A percentile compares a stretch with the other conserved stretches of the same genome.
These are phyloP conservation scores for Achlya hypogyna DNA, from an alignment of 352 stramenopile species.

Conservation along the genomic window DNA sequence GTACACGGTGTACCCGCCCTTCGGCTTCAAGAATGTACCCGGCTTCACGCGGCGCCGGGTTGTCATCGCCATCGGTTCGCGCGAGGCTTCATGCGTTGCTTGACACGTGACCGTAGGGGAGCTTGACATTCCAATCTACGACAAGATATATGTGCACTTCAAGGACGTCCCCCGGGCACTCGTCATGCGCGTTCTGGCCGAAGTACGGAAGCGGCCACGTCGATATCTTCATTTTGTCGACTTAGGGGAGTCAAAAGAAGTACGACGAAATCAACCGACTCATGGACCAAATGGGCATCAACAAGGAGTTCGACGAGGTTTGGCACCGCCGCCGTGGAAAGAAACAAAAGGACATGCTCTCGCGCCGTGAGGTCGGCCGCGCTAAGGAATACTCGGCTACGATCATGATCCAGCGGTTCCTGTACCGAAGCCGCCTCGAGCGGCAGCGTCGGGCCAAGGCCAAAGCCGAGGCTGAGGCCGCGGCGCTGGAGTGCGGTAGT, in stretches of 20 bases:
- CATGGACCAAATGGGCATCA: constrained; percentile 12
- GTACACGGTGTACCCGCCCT: constrained; percentile 64
- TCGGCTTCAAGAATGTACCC: constrained; percentile 34
- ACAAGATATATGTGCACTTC: constrained; percentile 78
- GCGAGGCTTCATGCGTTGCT: neutral
- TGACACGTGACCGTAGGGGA: constrained; percentile 26
- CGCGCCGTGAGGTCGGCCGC: neutral
- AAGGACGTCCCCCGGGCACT: constrained; percentile 50
- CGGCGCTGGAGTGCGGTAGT: no score
- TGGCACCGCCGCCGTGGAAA: neutral
- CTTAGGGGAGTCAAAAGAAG: neutral
- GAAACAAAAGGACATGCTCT: neutral
- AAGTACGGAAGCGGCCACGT: no score
- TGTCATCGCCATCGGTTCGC: constrained; percentile 2
- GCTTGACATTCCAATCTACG: constrained; percentile 69
- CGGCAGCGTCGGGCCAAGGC: no score
- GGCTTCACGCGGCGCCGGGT: constrained; percentile 3
- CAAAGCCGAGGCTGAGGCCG: no score
- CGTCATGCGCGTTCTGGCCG: constrained; percentile 11
- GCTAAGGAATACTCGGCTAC: constrained; percentile 6
- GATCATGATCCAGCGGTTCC: constrained; percentile 17
- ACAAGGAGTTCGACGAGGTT: constrained; percentile 17
- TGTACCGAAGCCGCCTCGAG: neutral
- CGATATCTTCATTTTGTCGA: no score
- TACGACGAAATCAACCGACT: constrained; percentile 2